phyloP scores from a whole-genome alignment of 257 asterid genomes.

The Salvia splendens region DNA sequence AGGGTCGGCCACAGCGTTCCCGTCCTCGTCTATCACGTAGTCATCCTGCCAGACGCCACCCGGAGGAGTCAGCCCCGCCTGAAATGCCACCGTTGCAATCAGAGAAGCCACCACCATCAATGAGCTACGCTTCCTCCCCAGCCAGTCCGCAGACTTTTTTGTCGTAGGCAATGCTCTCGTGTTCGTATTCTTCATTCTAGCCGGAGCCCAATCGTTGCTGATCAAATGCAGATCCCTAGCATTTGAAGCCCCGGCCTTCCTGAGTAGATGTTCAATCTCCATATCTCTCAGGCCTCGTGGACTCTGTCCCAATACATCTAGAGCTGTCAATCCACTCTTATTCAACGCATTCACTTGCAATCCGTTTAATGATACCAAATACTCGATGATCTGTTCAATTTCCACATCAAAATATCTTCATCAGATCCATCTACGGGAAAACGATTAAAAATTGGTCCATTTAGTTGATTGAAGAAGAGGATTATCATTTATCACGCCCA shows the following conservation, averaged over 20 bases:
- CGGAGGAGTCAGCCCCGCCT: slow-evolving; percentile 43
- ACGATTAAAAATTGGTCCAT: too few relatives aligned
- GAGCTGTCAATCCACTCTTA: slow-evolving; percentile 35
- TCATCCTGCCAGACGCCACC: slow-evolving; percentile 46
- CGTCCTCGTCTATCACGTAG: slow-evolving; percentile 29
- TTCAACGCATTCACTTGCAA: slow-evolving; percentile 45
- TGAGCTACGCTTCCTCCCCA: slow-evolving; percentile 37
- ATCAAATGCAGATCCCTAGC: slow-evolving; percentile 36
- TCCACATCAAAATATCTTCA: neutral
- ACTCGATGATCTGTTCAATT: slow-evolving; percentile 40
- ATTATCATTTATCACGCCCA: too few relatives aligned
- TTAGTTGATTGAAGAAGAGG: too few relatives aligned
- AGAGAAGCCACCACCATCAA: slow-evolving; percentile 45
- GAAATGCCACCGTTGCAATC: slow-evolving; percentile 43
- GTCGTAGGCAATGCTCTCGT: slow-evolving; percentile 11
- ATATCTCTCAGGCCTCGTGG: slow-evolving; percentile 47
- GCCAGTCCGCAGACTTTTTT: slow-evolving; percentile 37
- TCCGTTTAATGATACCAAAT: slow-evolving; percentile 32
- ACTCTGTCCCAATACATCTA: slow-evolving; percentile 44
- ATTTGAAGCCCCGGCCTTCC: slow-evolving; percentile 36
- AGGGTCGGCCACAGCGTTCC: slow-evolving; percentile 31
- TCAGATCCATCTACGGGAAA: neutral
- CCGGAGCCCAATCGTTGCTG: slow-evolving; percentile 23
- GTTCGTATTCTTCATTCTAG: slow-evolving; percentile 1
- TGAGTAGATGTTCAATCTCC: slow-evolving; percentile 38